Evolutionary conservation across 169 alveolate species (phyloP).

Genomic region (Plasmodium fragile): DNA sequence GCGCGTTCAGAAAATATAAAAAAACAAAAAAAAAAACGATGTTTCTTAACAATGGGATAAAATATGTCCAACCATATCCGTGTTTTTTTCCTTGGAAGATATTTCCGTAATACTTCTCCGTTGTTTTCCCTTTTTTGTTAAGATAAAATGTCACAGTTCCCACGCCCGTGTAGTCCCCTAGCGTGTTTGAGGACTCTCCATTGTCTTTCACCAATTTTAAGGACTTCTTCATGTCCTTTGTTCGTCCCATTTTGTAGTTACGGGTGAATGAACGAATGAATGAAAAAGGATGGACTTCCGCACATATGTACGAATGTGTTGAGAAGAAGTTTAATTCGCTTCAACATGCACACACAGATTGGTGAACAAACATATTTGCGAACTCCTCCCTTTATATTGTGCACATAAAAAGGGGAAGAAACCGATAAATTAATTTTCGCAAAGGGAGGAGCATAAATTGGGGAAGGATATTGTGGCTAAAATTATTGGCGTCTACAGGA

Average conservation of each 20-base stretch:
- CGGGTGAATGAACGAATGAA: not conserved
- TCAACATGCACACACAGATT: not conserved
- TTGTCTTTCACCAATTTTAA: constrained; percentile 36
- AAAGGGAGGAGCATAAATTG: not conserved
- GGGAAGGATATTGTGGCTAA: not conserved
- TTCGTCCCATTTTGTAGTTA: constrained; percentile 27
- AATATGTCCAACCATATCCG: constrained; percentile 42
- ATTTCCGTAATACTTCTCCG: constrained; percentile 63
- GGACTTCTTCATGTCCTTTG: not conserved
- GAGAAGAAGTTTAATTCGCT: not conserved
- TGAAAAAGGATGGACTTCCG: no score
- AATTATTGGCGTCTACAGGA: not conserved
- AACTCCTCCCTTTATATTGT: not conserved
- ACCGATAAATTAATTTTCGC: not conserved
- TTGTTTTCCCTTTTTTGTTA: constrained; percentile 30
- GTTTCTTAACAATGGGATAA: not conserved
- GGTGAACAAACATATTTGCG: not conserved
- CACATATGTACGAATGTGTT: not conserved
- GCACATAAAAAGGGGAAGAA: not conserved
- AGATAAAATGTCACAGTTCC: constrained; percentile 52
- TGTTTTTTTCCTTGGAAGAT: constrained; percentile 61
- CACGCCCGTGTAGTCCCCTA: constrained; percentile 47
- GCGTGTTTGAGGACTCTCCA: constrained; percentile 37
- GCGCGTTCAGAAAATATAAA: not conserved
- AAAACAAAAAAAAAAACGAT: not conserved